Evolutionary conservation across 352 stramenopile species (phyloP).

Genomic region (Pythium periplocum): DNA sequence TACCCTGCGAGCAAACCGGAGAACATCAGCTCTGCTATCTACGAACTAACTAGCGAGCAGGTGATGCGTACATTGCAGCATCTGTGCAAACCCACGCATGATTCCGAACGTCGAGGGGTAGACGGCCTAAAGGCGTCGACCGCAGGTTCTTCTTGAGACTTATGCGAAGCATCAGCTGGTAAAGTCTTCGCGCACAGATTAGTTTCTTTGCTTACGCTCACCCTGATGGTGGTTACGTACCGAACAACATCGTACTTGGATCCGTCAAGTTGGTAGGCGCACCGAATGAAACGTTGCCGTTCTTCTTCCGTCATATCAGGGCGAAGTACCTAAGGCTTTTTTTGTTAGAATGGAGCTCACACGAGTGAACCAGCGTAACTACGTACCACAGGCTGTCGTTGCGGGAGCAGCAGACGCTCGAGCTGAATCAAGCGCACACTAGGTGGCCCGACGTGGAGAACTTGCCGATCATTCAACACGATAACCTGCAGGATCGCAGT

Average conservation of each 20-base stretch:
- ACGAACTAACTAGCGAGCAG: background rate
- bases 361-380: too few species aligned
- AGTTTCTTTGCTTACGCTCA: conserved; percentile 2
- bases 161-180: conserved; percentile 57
- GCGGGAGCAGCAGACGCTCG: conserved; percentile 54
- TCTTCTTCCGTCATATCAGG: conserved; percentile 41
- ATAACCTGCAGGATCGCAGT: conserved; percentile 29
- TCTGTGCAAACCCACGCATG: conserved; percentile 77
- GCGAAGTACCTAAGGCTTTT: conserved; percentile 38
- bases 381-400: conserved; percentile 63
- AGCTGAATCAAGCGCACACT: conserved; percentile 50
- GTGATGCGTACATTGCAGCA: conserved; percentile 52
- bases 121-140: conserved; percentile 31
- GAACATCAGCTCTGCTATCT: background rate
- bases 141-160: conserved; percentile 41
- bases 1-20: conserved; percentile 23
- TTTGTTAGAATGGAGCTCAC: too few species aligned
- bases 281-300: conserved; percentile 49
- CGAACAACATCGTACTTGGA: conserved; percentile 60
- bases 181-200: conserved; percentile 25
- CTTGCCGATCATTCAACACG: conserved; percentile 50
- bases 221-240: conserved; percentile 17
- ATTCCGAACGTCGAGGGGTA: conserved; percentile 43
- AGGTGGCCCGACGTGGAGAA: conserved; percentile 65
- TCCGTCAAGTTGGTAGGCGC: conserved; percentile 49